These are phyloP conservation scores for Ophiocordyceps unilateralis DNA, from an alignment of 2,329 filamentous ascomycete genomes.

Conservation along the genomic window DNA sequence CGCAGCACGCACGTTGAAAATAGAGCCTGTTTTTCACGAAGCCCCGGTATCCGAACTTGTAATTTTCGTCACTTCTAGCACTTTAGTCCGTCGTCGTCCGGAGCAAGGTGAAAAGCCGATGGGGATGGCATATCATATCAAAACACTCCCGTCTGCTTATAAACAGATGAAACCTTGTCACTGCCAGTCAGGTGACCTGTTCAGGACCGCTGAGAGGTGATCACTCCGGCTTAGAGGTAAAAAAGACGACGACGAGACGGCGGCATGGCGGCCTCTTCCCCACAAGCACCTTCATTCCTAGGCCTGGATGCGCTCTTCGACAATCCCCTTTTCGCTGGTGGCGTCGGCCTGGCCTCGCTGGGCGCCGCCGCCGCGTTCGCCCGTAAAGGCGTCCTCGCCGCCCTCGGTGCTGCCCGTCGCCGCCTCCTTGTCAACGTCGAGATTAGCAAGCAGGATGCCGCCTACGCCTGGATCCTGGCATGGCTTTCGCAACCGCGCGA, in stretches of 20 bases:
- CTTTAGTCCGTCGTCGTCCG: no score
- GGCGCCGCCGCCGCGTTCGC: constrained; percentile 68
- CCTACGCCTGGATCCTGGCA: constrained; percentile 84
- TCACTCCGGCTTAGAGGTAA: neutral
- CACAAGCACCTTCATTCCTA: constrained; percentile 13
- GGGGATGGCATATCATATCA: no score
- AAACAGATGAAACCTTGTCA: no score
- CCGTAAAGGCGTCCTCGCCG: constrained; percentile 57
- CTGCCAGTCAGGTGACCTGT: neutral
- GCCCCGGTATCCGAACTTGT: no score
- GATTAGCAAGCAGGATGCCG: constrained; percentile 83
- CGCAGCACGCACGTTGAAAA: no score
- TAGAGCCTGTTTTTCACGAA: no score
- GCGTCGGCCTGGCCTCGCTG: constrained; percentile 80
- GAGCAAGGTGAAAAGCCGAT: no score
- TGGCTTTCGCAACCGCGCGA: constrained; percentile 82
- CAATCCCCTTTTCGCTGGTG: constrained; percentile 49
- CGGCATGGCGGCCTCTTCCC: neutral
- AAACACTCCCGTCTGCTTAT: no score
- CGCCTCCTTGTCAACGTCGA: constrained; percentile 90
- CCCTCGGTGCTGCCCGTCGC: constrained; percentile 57
- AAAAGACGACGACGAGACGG: no score
- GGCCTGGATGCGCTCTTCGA: constrained; percentile 42
- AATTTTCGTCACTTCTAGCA: no score
- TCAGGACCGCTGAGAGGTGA: no score